A percentile compares a stretch with the other conserved stretches of the same genome.
Conservation (phyloP, 169 alveolate genomes). For the Babesia microti region DNA sequence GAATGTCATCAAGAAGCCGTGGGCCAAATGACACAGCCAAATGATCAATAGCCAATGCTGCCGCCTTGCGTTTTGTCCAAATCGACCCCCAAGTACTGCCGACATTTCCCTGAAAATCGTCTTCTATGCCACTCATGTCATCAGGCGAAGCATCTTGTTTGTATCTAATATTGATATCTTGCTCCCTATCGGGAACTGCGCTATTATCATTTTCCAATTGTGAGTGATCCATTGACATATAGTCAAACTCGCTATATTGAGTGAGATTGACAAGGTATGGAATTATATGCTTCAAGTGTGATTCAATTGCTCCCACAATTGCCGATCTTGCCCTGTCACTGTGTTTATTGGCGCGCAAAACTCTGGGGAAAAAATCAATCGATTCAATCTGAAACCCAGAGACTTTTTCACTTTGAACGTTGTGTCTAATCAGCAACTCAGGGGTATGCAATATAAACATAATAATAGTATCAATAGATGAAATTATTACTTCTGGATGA, state of each 20-base stretch:
- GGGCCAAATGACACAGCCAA: constrained; percentile 57
- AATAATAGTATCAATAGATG: too few species aligned
- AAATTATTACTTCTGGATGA: too few species aligned
- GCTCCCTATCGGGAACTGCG: constrained; percentile 62
- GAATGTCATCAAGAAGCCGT: constrained; percentile 51
- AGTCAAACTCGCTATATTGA: constrained; percentile 69
- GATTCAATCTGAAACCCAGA: too few species aligned
- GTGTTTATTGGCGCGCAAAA: too few species aligned
- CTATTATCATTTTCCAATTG: constrained; percentile 76
- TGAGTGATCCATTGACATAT: constrained; percentile 73
- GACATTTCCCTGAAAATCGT: constrained; percentile 53
- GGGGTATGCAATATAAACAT: too few species aligned
- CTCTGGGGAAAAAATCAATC: too few species aligned
- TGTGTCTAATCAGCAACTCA: too few species aligned
- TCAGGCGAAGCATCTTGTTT: constrained; percentile 27
- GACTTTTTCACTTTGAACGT: too few species aligned
- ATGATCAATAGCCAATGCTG: constrained; percentile 67
- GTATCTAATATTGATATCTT: constrained; percentile 60
- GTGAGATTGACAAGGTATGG: too few species aligned
- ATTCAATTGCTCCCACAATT: too few species aligned
- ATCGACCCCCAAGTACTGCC: constrained; percentile 75
- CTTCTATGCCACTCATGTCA: constrained; percentile 8
- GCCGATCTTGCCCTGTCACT: too few species aligned
- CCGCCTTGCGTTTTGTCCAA: constrained; percentile 81
- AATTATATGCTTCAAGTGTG: too few species aligned